Evolutionary conservation across 495 filamentous ascomycete genomes (phyloP).

Genomic region (Elasticomyces elasticus): DNA sequence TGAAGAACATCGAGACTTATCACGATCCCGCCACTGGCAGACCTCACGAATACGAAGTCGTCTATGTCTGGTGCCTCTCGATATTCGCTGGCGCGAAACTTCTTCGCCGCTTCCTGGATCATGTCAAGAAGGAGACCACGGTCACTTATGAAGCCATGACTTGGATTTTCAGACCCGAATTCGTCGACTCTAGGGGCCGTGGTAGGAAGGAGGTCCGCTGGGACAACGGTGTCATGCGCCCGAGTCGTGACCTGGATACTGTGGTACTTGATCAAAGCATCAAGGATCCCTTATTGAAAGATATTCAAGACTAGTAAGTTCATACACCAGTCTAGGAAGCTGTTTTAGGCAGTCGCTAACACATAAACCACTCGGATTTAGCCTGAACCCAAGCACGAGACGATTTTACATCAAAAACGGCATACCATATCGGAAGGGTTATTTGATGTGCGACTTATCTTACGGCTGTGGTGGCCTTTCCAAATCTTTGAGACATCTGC

Average conservation of each 20-base stretch:
- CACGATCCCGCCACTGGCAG: too few relatives aligned
- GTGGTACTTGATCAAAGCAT: conserved; percentile 10
- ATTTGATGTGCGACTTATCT: too few relatives aligned
- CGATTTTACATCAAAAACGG: conserved; percentile 38
- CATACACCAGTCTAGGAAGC: too few relatives aligned
- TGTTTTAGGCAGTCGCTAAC: too few relatives aligned
- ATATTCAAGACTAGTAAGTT: conserved; percentile 31
- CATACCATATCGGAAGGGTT: conserved; percentile 22
- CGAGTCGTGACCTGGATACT: background rate
- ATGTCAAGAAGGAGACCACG: background rate
- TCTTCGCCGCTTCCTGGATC: background rate
- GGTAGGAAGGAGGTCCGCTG: conserved; percentile 26
- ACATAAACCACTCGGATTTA: too few relatives aligned
- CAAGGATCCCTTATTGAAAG: conserved; percentile 18
- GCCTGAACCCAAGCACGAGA: conserved; percentile 18
- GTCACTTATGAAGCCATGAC: background rate
- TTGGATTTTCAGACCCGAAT: background rate
- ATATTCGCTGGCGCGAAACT: background rate
- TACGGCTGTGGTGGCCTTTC: too few relatives aligned
- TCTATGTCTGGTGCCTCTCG: background rate
- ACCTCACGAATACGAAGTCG: too few relatives aligned
- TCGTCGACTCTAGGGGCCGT: too few relatives aligned
- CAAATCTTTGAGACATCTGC: too few relatives aligned
- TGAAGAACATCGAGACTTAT: too few relatives aligned
- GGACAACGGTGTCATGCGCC: background rate